Evolutionary conservation across 2,329 filamentous ascomycete genomes (phyloP), one percentile per base, ranked within the genome.

Genomic region (Xylaria hypoxylon): DNA sequence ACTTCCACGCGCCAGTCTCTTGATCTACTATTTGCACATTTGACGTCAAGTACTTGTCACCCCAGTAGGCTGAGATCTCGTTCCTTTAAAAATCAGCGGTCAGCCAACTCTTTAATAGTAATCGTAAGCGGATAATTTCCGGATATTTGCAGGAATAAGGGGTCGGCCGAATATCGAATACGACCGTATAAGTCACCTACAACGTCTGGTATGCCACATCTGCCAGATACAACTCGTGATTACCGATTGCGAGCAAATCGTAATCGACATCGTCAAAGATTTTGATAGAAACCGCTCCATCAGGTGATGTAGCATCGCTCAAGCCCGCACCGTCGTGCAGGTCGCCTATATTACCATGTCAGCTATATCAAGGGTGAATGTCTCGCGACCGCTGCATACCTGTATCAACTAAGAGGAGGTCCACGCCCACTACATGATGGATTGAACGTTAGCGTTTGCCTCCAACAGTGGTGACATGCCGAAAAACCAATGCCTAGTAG

Each of bases 311-410:
- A 5, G 84, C 85, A 74, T 91, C 89, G 48, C 85, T 87, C 52
- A 90, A 77, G 1, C 88, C 88, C 31, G 86, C 86, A 2, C 89
- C 89, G 68, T 91, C 88, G 72, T 91, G 88, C n/a, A 91, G 78
- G 74, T 91, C 89, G 22, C 80, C 82, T 74, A 57, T 6, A 4
- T 31, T 0, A 24, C 26, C 10, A 5, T 4, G 22, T 69, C 26
- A 69, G 51, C 38, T n/a, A 33, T 28, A 8, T 31, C 2, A 17
- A 17, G 7, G 5, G 17, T 24, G n/a, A 17, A 19, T 8, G 4
- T 15, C 13, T 40, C 13, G 15, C 15, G 11, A 15, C 17, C 42
- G 19, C n/a, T n/a, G 59, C 76, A 53, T 69, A 80, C 87, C 87
- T 48, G 87, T 89, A 72, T 90, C 88, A 55, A 90, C 77, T 13